phyloP scores from a whole-genome alignment of 768 basidiomycete species.

The Leccinellum rugosiceps region DNA sequence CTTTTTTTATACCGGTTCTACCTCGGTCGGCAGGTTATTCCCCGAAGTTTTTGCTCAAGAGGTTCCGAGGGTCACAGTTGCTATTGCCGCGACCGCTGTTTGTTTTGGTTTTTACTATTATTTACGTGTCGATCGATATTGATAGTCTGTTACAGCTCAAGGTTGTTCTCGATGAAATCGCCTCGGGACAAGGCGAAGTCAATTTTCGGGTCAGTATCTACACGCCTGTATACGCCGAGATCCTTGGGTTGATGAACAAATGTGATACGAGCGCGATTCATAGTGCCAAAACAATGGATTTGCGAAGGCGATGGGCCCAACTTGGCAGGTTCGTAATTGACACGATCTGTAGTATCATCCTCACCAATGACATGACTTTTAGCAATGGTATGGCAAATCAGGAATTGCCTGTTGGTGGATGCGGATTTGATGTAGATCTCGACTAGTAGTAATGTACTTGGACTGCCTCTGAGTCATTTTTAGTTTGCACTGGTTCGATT shows the following conservation, averaged over 20 bases:
- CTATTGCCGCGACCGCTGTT: background rate
- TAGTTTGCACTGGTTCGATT: no score
- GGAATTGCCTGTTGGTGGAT: background rate
- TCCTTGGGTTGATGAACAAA: background rate
- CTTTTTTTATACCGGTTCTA: slow-evolving; percentile 2
- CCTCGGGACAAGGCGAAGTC: background rate
- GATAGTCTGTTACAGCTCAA: no score
- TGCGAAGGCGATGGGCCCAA: background rate
- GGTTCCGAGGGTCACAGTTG: background rate
- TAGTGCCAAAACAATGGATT: background rate
- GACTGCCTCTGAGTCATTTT: no score
- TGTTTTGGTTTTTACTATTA: background rate
- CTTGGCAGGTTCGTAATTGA: no score
- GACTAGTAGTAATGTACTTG: background rate
- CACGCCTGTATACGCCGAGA: background rate
- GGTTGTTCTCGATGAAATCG: background rate
- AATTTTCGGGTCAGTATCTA: background rate
- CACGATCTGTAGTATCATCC: no score
- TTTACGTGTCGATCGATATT: no score
- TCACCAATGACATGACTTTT: background rate
- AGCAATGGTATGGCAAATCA: background rate
- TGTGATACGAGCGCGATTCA: background rate
- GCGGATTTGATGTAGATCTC: background rate
- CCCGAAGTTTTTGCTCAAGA: slow-evolving; percentile 2
- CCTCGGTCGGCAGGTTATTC: background rate